These are phyloP conservation scores for Venturia carpophila DNA, from an alignment of 2,329 filamentous ascomycete genomes.

Conservation along the genomic window DNA sequence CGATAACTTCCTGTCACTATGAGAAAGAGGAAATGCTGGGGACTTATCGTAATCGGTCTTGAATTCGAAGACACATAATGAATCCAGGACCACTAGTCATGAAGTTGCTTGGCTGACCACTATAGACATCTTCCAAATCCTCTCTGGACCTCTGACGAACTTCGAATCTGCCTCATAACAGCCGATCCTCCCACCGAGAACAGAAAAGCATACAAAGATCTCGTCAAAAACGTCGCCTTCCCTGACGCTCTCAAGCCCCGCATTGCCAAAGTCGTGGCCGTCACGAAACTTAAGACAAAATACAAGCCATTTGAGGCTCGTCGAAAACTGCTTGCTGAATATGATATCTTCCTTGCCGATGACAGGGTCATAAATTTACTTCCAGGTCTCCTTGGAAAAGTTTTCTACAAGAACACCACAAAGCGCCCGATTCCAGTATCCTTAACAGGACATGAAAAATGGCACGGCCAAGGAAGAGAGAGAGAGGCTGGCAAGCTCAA, in stretches of 20 bases:
- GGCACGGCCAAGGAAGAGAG: constrained; percentile 8
- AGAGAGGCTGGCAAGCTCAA: constrained; percentile 5
- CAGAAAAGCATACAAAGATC: constrained; percentile 84
- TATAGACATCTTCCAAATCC: constrained; percentile 60
- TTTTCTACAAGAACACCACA: constrained; percentile 74
- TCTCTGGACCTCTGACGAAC: constrained; percentile 57
- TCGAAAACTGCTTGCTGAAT: constrained; percentile 73
- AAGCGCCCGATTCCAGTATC: constrained; percentile 84
- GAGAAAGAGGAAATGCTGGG: neutral
- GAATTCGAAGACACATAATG: neutral
- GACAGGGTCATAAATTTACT: constrained; percentile 69
- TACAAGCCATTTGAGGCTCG: constrained; percentile 83
- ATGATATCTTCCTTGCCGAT: constrained; percentile 91
- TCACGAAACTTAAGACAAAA: constrained; percentile 79
- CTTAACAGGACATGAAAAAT: constrained; percentile 51
- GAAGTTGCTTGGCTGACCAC: constrained; percentile 11
- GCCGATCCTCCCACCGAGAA: constrained; percentile 48
- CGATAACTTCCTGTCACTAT: neutral
- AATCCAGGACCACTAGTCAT: neutral
- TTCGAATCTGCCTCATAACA: constrained; percentile 78
- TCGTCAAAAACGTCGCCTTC: constrained; percentile 61
- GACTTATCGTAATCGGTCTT: neutral
- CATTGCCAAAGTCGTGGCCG: constrained; percentile 60
- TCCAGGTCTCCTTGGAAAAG: constrained; percentile 75
- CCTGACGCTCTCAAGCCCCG: constrained; percentile 41